Conservation (phyloP, 1,284 basidiomycete genomes). For the Ustilago sp. region DNA sequence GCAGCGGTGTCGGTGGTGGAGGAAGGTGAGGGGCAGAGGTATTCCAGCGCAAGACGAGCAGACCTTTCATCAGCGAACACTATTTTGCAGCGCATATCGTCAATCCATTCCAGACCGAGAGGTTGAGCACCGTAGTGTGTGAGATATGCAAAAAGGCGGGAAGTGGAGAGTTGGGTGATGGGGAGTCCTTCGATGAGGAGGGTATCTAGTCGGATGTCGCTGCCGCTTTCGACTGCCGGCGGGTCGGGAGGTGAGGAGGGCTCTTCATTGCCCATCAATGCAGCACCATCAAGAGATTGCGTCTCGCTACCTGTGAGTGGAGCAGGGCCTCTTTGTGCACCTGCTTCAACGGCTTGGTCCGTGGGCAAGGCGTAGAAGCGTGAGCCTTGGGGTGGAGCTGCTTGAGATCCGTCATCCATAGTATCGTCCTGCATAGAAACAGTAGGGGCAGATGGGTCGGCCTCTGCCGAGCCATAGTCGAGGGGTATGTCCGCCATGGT, state of each 20-base stretch:
- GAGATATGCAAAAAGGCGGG: slow-evolving; percentile 65
- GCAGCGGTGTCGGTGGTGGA: neutral
- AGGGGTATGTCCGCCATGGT: slow-evolving; percentile 42
- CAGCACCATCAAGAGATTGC: slow-evolving; percentile 20
- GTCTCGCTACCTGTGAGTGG: slow-evolving; percentile 22
- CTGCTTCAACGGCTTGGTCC: slow-evolving; percentile 54
- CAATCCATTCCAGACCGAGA: slow-evolving; percentile 67
- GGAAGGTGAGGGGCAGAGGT: slow-evolving; percentile 42
- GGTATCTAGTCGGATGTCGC: slow-evolving; percentile 56
- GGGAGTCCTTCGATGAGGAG: slow-evolving; percentile 63
- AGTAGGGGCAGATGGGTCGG: slow-evolving; percentile 1
- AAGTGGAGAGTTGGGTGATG: slow-evolving; percentile 68
- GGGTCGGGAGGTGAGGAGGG: slow-evolving; percentile 26
- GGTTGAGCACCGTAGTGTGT: slow-evolving; percentile 64
- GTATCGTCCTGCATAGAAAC: slow-evolving; percentile 32
- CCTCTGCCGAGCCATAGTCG: slow-evolving; percentile 42
- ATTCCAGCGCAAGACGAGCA: slow-evolving; percentile 57
- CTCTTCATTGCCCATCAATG: slow-evolving; percentile 25
- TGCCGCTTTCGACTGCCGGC: slow-evolving; percentile 50
- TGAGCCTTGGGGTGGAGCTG: slow-evolving; percentile 5
- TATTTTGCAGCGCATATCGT: slow-evolving; percentile 62
- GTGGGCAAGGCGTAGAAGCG: slow-evolving; percentile 55
- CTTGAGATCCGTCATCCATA: slow-evolving; percentile 29
- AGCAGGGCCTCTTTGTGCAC: slow-evolving; percentile 46
- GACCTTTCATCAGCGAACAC: slow-evolving; percentile 60